phyloP scores from a whole-genome alignment of 148 eudicot genomes.

The Chenopodium suecicum region DNA sequence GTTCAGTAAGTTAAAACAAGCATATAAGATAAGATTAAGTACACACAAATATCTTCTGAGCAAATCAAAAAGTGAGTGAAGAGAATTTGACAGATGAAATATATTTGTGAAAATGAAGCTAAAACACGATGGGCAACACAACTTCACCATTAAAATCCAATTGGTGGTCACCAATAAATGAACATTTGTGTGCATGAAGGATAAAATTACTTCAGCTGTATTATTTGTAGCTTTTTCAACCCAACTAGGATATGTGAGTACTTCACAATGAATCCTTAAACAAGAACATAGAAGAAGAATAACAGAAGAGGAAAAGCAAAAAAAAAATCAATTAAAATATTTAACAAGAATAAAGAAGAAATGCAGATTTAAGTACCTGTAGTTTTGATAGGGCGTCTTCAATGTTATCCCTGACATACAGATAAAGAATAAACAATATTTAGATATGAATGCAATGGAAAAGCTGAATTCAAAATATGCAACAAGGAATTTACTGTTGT shows the following conservation, averaged over 20 bases:
- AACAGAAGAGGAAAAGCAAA: neutral
- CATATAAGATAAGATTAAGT: constrained; percentile 13
- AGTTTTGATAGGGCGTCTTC: constrained; percentile 75
- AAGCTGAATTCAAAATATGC: neutral
- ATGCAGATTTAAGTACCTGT: constrained; percentile 47
- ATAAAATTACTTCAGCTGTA: neutral
- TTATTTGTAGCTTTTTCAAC: neutral
- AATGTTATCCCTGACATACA: constrained; percentile 58
- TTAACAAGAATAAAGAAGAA: neutral
- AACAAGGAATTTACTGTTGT: constrained; percentile 56
- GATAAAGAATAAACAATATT: constrained; percentile 22
- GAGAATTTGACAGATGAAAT: constrained; percentile 10
- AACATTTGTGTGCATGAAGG: neutral
- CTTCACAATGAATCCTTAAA: constrained; percentile 2
- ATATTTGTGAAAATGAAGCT: neutral
- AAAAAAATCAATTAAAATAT: neutral
- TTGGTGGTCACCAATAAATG: neutral
- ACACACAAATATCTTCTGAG: neutral
- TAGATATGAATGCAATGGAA: neutral
- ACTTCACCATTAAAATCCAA: neutral
- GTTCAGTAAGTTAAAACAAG: constrained; percentile 7
- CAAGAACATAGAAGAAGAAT: neutral
- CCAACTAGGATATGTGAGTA: neutral
- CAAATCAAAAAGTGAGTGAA: neutral
- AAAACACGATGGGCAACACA: neutral